phyloP scores from a whole-genome alignment of 208 protist genomes.

The Wallacemonas rigidus region DNA sequence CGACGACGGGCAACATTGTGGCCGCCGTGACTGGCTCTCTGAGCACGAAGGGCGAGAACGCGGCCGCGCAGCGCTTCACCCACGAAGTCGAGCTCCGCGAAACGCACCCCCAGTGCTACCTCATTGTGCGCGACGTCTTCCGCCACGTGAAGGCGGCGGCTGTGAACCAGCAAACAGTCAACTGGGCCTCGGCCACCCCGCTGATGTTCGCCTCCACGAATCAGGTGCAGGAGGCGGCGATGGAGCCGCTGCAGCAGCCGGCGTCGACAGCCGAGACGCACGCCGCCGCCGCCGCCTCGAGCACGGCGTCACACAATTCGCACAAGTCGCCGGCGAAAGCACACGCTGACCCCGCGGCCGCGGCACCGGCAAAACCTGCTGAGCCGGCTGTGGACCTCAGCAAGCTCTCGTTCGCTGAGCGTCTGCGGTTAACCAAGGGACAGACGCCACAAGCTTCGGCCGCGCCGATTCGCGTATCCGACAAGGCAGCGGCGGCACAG shows the following conservation, averaged over 20 bases:
- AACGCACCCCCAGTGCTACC: slow-evolving; percentile 44
- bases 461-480: slow-evolving; percentile 13
- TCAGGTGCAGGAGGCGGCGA: slow-evolving; percentile 14
- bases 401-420: slow-evolving; percentile 23
- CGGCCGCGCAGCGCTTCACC: slow-evolving; percentile 40
- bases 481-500: slow-evolving; percentile 7
- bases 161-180: slow-evolving; percentile 16
- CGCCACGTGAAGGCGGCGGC: slow-evolving; percentile 20
- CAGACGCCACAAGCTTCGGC: background rate
- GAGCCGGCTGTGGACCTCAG: slow-evolving; percentile 19
- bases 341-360: background rate
- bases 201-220: slow-evolving; percentile 39
- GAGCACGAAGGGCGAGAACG: background rate
- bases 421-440: slow-evolving; percentile 18
- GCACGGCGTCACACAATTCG: slow-evolving; percentile 2
- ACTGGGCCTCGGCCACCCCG: slow-evolving; percentile 61
- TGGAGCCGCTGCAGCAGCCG: slow-evolving; percentile 34
- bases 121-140: slow-evolving; percentile 55
- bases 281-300: background rate
- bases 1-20: slow-evolving; percentile 35
- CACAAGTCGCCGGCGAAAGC: background rate
- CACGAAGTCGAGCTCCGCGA: slow-evolving; percentile 71
- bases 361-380: slow-evolving; percentile 1
- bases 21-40: slow-evolving; percentile 44
- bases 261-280: slow-evolving; percentile 17